Evolutionary conservation across 345 rosid genomes (phyloP).

Genomic region (Melastoma malabathricum): DNA sequence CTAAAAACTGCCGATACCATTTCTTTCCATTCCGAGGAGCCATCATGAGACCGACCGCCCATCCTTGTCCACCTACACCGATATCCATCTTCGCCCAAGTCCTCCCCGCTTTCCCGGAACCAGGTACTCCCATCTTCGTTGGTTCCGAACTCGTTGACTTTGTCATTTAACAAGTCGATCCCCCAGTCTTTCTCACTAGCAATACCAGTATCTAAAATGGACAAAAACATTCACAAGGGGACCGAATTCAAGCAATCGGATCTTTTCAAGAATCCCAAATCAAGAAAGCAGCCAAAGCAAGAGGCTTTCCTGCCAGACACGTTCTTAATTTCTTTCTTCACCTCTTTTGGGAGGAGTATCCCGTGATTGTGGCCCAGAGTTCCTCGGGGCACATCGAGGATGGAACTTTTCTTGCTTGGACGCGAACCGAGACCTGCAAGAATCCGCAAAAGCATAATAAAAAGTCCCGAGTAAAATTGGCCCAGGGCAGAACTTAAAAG

Average conservation of each 20-base stretch:
- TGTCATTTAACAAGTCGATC: constrained; percentile 63
- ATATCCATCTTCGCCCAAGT: constrained; percentile 71
- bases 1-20: constrained; percentile 72
- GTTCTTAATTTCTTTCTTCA: constrained; percentile 4
- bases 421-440: constrained; percentile 44
- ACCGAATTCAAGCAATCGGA: constrained; percentile 1
- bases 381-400: constrained; percentile 73
- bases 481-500: no score
- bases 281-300: neutral
- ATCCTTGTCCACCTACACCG: constrained; percentile 94
- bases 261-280: neutral
- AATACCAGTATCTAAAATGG: constrained; percentile 77
- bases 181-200: constrained; percentile 99
- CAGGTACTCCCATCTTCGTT: constrained; percentile 92
- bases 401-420: constrained; percentile 69
- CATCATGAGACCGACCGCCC: constrained; percentile 80
- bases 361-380: constrained; percentile 81
- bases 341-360: constrained; percentile 95
- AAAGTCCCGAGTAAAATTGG: no score
- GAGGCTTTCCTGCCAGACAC: neutral
- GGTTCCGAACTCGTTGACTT: constrained; percentile 69
- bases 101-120: constrained; percentile 87
- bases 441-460: neutral
- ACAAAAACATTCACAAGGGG: constrained; percentile 2
- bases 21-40: constrained; percentile 89